Conservation (phyloP, 2,329 filamentous ascomycete species). For the Dothideomycetes sp. region DNA sequence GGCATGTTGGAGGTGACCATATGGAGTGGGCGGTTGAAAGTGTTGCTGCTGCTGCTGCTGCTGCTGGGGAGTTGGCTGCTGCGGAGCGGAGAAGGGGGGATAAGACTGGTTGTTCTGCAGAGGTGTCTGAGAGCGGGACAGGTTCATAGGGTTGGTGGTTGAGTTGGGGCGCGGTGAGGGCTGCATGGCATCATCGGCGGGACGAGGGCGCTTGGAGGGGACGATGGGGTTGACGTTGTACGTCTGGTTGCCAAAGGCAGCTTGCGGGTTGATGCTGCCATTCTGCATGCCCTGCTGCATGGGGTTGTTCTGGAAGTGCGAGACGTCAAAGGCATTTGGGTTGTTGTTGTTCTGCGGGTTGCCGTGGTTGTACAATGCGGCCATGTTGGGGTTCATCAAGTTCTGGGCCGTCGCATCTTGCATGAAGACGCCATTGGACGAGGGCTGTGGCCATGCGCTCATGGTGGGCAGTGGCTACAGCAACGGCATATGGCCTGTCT, state of each 20-base stretch:
- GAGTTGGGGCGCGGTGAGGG: conserved; percentile 2
- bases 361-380: conserved; percentile 12
- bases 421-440: conserved; percentile 13
- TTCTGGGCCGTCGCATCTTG: conserved; percentile 8
- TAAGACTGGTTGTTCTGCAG: conserved; percentile 11
- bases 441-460: conserved; percentile 11
- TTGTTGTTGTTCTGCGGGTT: conserved; percentile 27
- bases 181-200: conserved; percentile 69
- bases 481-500: conserved; percentile 7
- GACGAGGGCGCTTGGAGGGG: conserved; percentile 77
- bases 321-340: conserved; percentile 22
- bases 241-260: conserved; percentile 63
- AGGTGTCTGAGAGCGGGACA: conserved; percentile 85
- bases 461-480: conserved; percentile 10
- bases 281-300: conserved; percentile 57
- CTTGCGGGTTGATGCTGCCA: conserved; percentile 70
- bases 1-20: conserved; percentile 72
- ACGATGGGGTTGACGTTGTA: conserved; percentile 81
- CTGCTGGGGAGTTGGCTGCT: conserved; percentile 32
- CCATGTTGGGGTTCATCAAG: conserved; percentile 11
- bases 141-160: conserved; percentile 33
- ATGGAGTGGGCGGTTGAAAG: conserved; percentile 57
- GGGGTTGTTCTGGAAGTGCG: conserved; percentile 36
- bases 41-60: conserved; percentile 56
- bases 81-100: conserved; percentile 6